Base-by-base conservation (phyloP, 345 rosid genomes). In the Brassica incana region DNA sequence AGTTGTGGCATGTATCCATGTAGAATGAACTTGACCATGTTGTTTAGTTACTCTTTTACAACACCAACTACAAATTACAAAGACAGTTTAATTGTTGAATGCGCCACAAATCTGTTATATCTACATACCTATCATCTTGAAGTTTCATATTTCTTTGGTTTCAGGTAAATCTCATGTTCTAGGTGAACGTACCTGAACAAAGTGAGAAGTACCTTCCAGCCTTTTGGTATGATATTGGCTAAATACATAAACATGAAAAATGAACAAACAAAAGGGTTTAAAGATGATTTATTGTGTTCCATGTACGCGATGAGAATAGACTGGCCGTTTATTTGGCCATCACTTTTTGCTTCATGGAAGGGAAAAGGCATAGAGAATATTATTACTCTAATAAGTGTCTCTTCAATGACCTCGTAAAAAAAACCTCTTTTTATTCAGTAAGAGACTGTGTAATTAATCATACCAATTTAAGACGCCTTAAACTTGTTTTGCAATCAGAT, bases 181-280 rank as follows among this genome's bases (percentile, higher is more conserved):
- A 85, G 81, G 69, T 94, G 97, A 56, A 94, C 87, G 7, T 80
- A 77, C 75, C 98, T 83, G 78, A 90, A 94, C 97, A 97, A 94
- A 1, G 83, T 87, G 14, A 76, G 18, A 16, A 16, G 18, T 16
- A 16, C 18, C 18, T 16, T 16, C 18, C 18, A 16, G 18, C 18
- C 18, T 16, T 16, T 16, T 16, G 18, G 18, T 16, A 16, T 16
- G 18, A 16, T 65, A 77, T 90, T 9, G 52, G 92, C 98, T 94
- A 85, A 78, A 69, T 16, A 33, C 9, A 72, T 38, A 48, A 58
- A 52, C 63, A 73, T 48, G 18, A 16, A 16, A 16, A 16, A 16
- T 16, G 18, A 16, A 8, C 11, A 18, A 15, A 20, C 9, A 5
- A n/a, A 10, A 73, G 4, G 14, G 23, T 61, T 15, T 2, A 3